Evolutionary conservation across 139 green algal species (phyloP).

Genomic region (Trebouxia sp.): DNA sequence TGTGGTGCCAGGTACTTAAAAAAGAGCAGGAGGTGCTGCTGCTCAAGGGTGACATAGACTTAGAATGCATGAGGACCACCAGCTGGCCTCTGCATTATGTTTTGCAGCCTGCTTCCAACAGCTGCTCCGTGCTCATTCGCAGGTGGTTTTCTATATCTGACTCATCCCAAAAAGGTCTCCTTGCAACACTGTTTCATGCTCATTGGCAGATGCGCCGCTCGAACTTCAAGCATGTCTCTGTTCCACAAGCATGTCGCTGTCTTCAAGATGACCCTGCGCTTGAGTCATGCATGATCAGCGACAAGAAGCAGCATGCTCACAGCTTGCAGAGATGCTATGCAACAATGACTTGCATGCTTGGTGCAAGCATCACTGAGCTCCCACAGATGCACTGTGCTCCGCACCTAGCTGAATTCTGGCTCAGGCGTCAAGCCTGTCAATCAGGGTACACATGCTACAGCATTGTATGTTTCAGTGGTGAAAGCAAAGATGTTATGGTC

Average conservation of each 20-base stretch:
- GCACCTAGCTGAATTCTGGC: too few relatives aligned
- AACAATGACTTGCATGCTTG: too few relatives aligned
- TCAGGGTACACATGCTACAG: not conserved
- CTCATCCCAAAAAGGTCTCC: not conserved
- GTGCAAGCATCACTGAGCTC: too few relatives aligned
- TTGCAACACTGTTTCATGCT: not conserved
- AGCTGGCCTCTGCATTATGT: conserved; percentile 10
- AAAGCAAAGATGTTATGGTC: not conserved
- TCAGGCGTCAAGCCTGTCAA: too few relatives aligned
- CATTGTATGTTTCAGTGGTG: not conserved
- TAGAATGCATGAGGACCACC: not conserved
- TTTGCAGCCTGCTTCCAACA: not conserved
- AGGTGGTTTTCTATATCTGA: not conserved
- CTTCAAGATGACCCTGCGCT: not conserved
- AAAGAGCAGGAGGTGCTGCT: conserved; percentile 19
- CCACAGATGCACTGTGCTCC: too few relatives aligned
- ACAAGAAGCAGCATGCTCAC: not conserved
- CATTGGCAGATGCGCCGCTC: not conserved
- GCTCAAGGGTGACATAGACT: not conserved
- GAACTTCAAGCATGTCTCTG: too few relatives aligned
- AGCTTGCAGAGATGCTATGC: not conserved
- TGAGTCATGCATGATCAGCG: not conserved
- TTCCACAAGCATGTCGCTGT: not conserved
- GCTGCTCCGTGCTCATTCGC: conserved; percentile 7
- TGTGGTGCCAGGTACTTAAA: not conserved